Conservation (phyloP, 805 yeast species). For the Helenozyma rhizophorensis region DNA sequence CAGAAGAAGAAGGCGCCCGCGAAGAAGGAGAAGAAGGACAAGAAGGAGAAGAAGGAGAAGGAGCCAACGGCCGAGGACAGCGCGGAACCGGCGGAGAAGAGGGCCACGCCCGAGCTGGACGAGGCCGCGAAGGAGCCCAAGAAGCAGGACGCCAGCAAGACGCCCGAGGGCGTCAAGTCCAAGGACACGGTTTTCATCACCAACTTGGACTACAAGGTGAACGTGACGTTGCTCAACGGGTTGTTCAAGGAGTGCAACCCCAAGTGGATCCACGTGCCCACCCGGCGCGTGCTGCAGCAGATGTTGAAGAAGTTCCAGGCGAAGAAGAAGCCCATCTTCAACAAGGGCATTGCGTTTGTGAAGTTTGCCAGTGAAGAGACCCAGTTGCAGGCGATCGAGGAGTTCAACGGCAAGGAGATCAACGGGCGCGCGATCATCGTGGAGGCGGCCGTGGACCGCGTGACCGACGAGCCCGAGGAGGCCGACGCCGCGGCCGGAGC, state of each 20-base stretch:
- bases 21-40: slow-evolving; percentile 11
- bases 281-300: slow-evolving; percentile 41
- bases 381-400: slow-evolving; percentile 68
- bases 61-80: slow-evolving; percentile 6
- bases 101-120: background rate
- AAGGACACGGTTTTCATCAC: slow-evolving; percentile 57
- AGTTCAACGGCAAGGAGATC: slow-evolving; percentile 59
- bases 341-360: slow-evolving; percentile 65
- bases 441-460: slow-evolving; percentile 68
- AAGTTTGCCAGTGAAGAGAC: slow-evolving; percentile 55
- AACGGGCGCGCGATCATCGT: slow-evolving; percentile 65
- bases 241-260: slow-evolving; percentile 49
- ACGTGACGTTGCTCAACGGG: slow-evolving; percentile 41
- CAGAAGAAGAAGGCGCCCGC: slow-evolving; percentile 17
- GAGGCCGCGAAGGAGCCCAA: background rate
- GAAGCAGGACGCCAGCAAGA: slow-evolving; percentile 7
- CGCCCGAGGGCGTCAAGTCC: slow-evolving; percentile 51
- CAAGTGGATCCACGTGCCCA: slow-evolving; percentile 57
- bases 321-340: slow-evolving; percentile 37
- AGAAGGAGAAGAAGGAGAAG: slow-evolving; percentile 15
- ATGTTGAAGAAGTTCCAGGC: slow-evolving; percentile 43
- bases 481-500: background rate
- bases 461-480: slow-evolving; percentile 15
- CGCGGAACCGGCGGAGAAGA: slow-evolving; percentile 3
- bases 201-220: slow-evolving; percentile 51